Percentiles rank a stretch among this genome's conserved stretches.
Evolutionary conservation across 2,329 filamentous ascomycete genomes (phyloP).

Genomic region (Geosmithia putterillii): DNA sequence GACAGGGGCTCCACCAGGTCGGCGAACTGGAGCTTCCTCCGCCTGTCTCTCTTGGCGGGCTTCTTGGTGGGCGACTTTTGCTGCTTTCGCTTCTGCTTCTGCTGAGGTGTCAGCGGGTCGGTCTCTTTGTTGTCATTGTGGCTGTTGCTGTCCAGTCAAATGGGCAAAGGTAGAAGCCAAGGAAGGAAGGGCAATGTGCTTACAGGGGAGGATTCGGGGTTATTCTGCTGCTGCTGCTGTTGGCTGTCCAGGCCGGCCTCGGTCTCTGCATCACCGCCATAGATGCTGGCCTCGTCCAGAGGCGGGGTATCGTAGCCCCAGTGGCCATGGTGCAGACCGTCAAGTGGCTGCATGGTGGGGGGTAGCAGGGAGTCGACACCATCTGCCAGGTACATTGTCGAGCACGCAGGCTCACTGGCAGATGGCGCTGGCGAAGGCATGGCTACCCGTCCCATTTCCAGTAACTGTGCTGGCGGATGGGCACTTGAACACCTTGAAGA

Average conservation of each 20-base stretch:
- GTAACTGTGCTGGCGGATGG: not conserved
- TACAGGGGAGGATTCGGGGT: too few relatives aligned
- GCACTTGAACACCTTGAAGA: not conserved
- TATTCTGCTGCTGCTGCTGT: not conserved
- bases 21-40: not conserved
- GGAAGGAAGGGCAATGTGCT: too few relatives aligned
- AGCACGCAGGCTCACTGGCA: not conserved
- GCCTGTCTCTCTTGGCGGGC: not conserved
- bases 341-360: not conserved
- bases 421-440: not conserved
- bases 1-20: slow-evolving; percentile 2
- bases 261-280: not conserved
- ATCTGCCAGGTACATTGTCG: not conserved
- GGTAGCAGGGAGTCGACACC: not conserved
- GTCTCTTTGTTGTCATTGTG: too few relatives aligned
- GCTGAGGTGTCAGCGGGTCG: too few relatives aligned
- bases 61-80: not conserved
- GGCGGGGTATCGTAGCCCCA: slow-evolving; percentile 1
- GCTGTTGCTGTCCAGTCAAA: too few relatives aligned
- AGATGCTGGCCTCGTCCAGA: not conserved
- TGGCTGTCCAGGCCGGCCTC: not conserved
- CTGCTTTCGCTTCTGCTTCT: not conserved
- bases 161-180: too few relatives aligned
- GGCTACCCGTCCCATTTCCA: not conserved
- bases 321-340: not conserved